Evolutionary conservation across 2,329 filamentous ascomycete genomes (phyloP).

Genomic region (Claviceps monticola): DNA sequence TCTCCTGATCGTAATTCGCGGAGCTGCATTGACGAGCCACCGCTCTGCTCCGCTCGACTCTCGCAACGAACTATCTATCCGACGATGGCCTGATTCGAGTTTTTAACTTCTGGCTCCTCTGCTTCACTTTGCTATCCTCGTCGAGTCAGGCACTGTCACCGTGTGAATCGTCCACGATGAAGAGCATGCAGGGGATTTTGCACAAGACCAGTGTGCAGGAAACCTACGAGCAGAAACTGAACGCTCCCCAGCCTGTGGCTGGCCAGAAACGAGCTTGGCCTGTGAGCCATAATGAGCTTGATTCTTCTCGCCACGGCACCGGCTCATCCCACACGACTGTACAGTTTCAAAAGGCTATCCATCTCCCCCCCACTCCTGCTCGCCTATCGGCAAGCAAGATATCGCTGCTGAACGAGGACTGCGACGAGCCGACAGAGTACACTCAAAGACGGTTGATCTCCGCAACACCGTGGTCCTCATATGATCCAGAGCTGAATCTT

Average conservation of each 20-base stretch:
- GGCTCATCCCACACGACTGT: constrained; percentile 7
- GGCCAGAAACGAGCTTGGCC: constrained; percentile 33
- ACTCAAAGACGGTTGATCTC: constrained; percentile 39
- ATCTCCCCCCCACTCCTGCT: constrained; percentile 16
- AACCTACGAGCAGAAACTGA: constrained; percentile 24
- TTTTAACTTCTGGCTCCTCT: background rate
- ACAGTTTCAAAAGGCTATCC: constrained; percentile 21
- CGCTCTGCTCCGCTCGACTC: background rate
- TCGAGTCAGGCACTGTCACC: background rate
- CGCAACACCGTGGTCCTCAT: constrained; percentile 37
- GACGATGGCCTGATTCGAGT: background rate
- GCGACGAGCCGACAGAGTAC: constrained; percentile 32
- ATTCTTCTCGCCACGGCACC: background rate
- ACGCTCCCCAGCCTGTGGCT: constrained; percentile 25
- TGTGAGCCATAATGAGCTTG: constrained; percentile 12
- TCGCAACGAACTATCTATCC: background rate
- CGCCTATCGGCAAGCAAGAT: constrained; percentile 33
- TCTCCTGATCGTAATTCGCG: too few relatives aligned
- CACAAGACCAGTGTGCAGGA: constrained; percentile 40
- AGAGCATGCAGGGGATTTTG: constrained; percentile 26
- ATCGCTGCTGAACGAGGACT: constrained; percentile 15
- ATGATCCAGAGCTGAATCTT: constrained; percentile 45
- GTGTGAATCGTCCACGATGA: constrained; percentile 16
- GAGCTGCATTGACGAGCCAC: too few relatives aligned
- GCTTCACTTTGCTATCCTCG: background rate